Percentiles rank a stretch among this genome's conserved stretches.
Evolutionary conservation across 805 yeast species (phyloP).

Genomic region (Candida multigemmis): DNA sequence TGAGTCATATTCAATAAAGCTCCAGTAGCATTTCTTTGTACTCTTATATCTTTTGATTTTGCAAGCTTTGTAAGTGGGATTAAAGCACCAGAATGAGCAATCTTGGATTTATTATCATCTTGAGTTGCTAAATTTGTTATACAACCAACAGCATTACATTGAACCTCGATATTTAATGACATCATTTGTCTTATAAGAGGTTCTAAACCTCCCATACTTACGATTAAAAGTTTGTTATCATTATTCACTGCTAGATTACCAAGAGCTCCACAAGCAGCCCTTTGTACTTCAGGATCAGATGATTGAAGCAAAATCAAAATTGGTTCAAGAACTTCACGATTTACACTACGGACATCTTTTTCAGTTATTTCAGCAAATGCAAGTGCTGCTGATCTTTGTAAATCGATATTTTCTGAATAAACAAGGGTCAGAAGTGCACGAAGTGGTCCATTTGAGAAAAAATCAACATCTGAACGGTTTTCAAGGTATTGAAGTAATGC

Average conservation of each 20-base stretch:
- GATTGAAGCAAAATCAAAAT: conserved; percentile 79
- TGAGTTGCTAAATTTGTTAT: conserved; percentile 96
- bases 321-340: conserved; percentile 88
- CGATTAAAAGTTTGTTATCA: conserved; percentile 86
- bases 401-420: conserved; percentile 87
- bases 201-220: conserved; percentile 96
- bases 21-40: conserved; percentile 97
- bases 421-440: conserved; percentile 88
- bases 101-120: conserved; percentile 92
- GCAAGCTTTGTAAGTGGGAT: conserved; percentile 92
- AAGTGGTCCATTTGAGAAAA: conserved; percentile 78
- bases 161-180: conserved; percentile 94
- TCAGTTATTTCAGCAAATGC: conserved; percentile 99
- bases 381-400: conserved; percentile 93
- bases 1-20: conserved; percentile 98
- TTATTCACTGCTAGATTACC: conserved; percentile 98
- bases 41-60: conserved; percentile 87
- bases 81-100: conserved; percentile 93
- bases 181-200: conserved; percentile 97
- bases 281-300: conserved; percentile 87
- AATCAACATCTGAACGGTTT: conserved; percentile 79
- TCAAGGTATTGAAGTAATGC: conserved; percentile 83
- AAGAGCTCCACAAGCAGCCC: conserved; percentile 97
- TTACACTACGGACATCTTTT: conserved; percentile 86
- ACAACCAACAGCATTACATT: conserved; percentile 98